Base-by-base conservation (phyloP, 2,329 filamentous ascomycete genomes). In the Trichoderma atroviride region DNA sequence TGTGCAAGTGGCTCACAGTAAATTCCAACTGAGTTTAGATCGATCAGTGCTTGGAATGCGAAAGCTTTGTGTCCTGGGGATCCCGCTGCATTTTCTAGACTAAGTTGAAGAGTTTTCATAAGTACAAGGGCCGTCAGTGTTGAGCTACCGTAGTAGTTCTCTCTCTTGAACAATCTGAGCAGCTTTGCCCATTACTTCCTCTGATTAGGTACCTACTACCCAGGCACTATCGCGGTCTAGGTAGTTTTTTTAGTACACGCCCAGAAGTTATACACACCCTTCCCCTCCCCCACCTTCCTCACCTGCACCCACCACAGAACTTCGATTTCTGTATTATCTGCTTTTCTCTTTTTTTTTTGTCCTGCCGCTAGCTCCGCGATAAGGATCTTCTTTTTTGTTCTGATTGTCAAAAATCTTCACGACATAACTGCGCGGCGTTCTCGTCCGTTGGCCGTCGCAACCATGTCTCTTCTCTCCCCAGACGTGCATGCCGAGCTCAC, bases 401-500 rank as follows among this genome's bases (percentile, higher is more conserved):
- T 68, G 66, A 70, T 62, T 64, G 47, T 35, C 43, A 65, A 64
- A 70, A 53, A 57, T 64, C 55, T 31, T 59, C 61, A 60, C 68
- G 72, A 70, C 72, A 68, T 63, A 68, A 69, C 61, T 74, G 72
- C 69, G 71, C 71, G 70, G 71, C 73, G 72, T 71, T 70, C 59
- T 60, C 70, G 72, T 70, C 73, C 69, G 71, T 69, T 69, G 70
- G 72, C 72, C 72, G 72, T 71, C 73, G 73, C 74, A 67, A 74
- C 71, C 74, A 80, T 97, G 93, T 97, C 95, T 80, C 83, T 97
- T 74, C 89, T 98, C 56, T 90, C 94, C 73, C 85, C 91, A 74
- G 93, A 97, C 78, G 87, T 96, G 77, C 92, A 96, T 80, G 86
- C 89, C 75, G 93, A 95, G 83, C 90, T 99, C 77, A 86, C 87